Evolutionary conservation across 306 rosid species (phyloP), one percentile per base, ranked within the genome.

Genomic region (Heteromeles arbutifolia): DNA sequence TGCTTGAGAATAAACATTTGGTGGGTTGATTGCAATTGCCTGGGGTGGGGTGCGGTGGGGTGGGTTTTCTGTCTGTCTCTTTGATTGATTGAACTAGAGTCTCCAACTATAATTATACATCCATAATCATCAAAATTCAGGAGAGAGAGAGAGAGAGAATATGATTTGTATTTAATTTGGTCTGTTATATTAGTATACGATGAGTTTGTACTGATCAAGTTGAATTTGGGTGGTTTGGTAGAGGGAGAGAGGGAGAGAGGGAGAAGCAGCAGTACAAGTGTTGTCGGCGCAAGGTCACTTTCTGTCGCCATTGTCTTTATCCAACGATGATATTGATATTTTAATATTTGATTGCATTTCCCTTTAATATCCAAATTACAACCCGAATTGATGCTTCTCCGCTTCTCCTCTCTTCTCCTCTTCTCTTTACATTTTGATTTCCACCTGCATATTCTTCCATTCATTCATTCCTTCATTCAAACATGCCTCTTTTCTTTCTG

Each of bases 261-360:
- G 53, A 66, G 65, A 62, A 73, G 84, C 53, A 77, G 72, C 14
- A 65, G 43, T 74, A 48, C 53, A 70, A 74, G 83, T 79, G 79
- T 81, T 92, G 92, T 92, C 93, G 92, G 96, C 92, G 92, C 88
- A 67, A 84, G 87, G 93, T 90, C 92, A 84, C 92, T 90, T 90
- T 92, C 97, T 90, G 96, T 90, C 88, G 91, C 91, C 87, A 86
- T 88, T 87, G 87, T 84, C 81, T 84, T 87, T 86, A 78, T 80
- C 88, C 87, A 84, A 79, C 90, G 81, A 87, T 77, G 85, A 82
- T 79, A 52, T 48, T 48, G 53, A 48, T 48, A 15, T 15, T 48
- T 48, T 19, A 48, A 14, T 48, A 3, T 48, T 15, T 48, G 53
- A 48, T 45, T 80, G 83, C 74, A 65, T 74, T 75, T 81, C 45